Percentiles rank a stretch among this genome's conserved stretches.
Conservation (phyloP, 2,329 filamentous ascomycete genomes). For the Phyllosticta paracitricarpa region DNA sequence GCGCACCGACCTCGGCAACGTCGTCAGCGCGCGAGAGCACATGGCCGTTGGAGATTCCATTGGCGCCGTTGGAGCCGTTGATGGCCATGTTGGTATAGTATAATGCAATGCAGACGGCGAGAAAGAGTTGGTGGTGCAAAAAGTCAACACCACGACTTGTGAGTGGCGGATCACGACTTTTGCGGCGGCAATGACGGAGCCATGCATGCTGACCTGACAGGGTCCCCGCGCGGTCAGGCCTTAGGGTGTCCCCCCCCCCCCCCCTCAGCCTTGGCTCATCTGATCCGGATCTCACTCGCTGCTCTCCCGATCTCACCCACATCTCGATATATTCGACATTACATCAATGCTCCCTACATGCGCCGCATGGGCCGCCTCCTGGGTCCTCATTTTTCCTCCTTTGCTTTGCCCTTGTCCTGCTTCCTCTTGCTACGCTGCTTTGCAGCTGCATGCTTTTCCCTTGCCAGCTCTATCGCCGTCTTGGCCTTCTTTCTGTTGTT, state of each 20-base stretch:
- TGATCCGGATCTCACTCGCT: not conserved
- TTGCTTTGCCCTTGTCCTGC: conserved; percentile 14
- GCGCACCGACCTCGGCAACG: conserved; percentile 26
- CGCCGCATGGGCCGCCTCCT: not conserved
- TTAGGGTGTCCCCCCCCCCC: not conserved
- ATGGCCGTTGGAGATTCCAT: conserved; percentile 16
- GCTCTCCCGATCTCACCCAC: not conserved
- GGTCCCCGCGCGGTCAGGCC: not conserved
- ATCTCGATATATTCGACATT: not conserved
- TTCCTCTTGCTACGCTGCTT: conserved; percentile 27
- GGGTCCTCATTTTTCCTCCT: conserved; percentile 7
- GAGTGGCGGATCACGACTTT: conserved; percentile 6
- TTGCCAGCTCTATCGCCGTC: conserved; percentile 43
- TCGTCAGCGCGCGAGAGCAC: conserved; percentile 22
- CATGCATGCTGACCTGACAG: conserved; percentile 1
- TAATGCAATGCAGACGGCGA: not conserved
- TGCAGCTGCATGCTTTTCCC: conserved; percentile 44
- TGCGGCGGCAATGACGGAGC: conserved; percentile 3
- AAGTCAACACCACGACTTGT: not conserved
- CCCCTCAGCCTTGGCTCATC: not conserved
- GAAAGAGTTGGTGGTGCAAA: not conserved
- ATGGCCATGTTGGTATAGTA: conserved; percentile 14
- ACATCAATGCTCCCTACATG: not conserved
- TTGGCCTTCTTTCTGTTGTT: conserved; percentile 12
- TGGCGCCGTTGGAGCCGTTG: conserved; percentile 12